Evolutionary conservation across 2,329 filamentous ascomycete genomes (phyloP).

Genomic region (Penicillium sp.): DNA sequence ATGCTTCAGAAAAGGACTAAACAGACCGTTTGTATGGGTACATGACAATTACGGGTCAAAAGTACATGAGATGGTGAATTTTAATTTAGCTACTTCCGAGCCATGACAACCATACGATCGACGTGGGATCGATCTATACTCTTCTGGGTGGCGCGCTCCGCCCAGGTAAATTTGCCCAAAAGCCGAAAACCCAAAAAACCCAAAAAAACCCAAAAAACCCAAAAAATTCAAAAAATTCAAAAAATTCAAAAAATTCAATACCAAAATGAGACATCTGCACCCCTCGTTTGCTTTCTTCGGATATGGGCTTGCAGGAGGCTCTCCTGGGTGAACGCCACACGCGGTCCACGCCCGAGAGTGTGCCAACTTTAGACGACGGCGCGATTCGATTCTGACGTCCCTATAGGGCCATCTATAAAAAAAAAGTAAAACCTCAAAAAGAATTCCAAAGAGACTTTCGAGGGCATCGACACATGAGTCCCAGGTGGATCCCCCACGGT

Average conservation of each 20-base stretch:
- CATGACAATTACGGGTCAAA: slow-evolving; percentile 14
- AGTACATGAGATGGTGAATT: slow-evolving; percentile 7
- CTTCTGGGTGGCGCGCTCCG: slow-evolving; percentile 17
- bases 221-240: neutral
- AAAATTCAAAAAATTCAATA: neutral
- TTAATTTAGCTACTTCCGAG: slow-evolving; percentile 14
- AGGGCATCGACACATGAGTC: neutral
- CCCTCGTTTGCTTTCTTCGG: slow-evolving; percentile 7
- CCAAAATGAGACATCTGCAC: neutral
- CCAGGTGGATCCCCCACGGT: neutral
- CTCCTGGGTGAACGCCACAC: slow-evolving; percentile 6
- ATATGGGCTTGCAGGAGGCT: slow-evolving; percentile 10
- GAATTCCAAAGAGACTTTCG: neutral
- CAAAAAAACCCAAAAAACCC: too few species aligned
- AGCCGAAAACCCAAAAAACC: neutral
- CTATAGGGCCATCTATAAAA: neutral
- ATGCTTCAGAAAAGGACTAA: slow-evolving; percentile 19
- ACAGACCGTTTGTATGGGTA: slow-evolving; percentile 18
- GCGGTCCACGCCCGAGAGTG: neutral
- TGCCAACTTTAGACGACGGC: neutral
- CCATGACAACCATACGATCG: slow-evolving; percentile 22
- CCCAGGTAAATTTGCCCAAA: slow-evolving; percentile 3
- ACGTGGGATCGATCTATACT: slow-evolving; percentile 25
- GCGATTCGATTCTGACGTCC: neutral
- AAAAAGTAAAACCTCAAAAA: neutral